Evolutionary conservation across 257 asterid genomes (phyloP), one percentile per base, ranked within the genome.

Genomic region (Paraleonurus japonicus): DNA sequence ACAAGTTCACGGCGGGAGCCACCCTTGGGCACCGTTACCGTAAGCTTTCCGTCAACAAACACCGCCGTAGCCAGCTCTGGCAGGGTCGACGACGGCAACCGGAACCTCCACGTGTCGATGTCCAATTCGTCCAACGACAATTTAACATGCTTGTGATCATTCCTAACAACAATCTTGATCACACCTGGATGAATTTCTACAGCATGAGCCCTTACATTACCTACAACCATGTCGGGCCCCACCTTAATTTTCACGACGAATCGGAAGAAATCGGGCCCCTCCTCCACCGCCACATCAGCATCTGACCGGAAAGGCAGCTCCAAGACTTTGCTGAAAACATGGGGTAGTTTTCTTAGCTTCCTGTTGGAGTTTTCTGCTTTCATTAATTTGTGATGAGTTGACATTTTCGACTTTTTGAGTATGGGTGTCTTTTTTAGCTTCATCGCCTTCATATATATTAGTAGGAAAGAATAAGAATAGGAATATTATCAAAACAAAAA

Each of bases 131-230:
- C 92, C 76, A 87, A 50, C 51, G 67, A 67, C 75, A 89, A 62
- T 11, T 81, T 83, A 13, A 75, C 70, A 60, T 28, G 8, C 61
- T 37, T 65, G 24, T 66, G 66, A 12, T 61, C 75, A 48, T 76
- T 80, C 79, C 90, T 78, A 33, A 89, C 79, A 59, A 87, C 90
- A 72, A 89, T 77, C 83, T 89, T 89, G 75, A 86, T 69, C 47
- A 89, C 85, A 7, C 95, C 95, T 0, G 92, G 92, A 58, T 82
- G 89, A 35, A 89, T 89, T 85, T 89, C 94, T 51, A 84, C 89
- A 0, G 90, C 87, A 47, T 79, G 91, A 61, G 85, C 89, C 76
- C 75, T 81, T 0, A 87, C 77, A 4, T 64, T 72, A 0, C 70
- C 79, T 0, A 60, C 65, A n/a, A 12, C 33, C 19, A 54, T 39